Percentiles rank a stretch among this genome's conserved stretches.
phyloP scores from a whole-genome alignment of 1,284 basidiomycete species.

The Omphalotus olearius region DNA sequence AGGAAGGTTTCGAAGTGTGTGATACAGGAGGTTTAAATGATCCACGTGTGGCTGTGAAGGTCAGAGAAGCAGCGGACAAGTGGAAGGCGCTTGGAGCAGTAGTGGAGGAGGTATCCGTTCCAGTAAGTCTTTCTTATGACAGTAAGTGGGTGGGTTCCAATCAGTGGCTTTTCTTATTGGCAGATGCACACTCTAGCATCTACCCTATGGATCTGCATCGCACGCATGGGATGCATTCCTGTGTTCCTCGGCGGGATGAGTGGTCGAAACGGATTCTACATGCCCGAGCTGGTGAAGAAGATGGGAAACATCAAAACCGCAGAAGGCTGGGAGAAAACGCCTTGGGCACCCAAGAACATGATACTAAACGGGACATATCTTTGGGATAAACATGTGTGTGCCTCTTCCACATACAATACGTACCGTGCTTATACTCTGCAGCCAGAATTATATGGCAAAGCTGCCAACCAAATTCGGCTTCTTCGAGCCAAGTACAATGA shows the following conservation, averaged over 20 bases:
- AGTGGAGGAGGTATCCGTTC: constrained; percentile 9
- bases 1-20: constrained; percentile 11
- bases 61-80: constrained; percentile 6
- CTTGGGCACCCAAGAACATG: constrained; percentile 10
- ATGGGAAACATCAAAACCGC: constrained; percentile 7
- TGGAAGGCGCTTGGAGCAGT: constrained; percentile 6
- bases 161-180: not conserved
- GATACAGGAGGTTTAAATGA: constrained; percentile 3
- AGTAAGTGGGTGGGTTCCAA: no score
- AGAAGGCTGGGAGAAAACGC: constrained; percentile 12
- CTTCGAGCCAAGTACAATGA: constrained; percentile 10
- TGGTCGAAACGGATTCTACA: constrained; percentile 2
- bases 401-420: not conserved
- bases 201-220: constrained; percentile 7
- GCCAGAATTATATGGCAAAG: constrained; percentile 14
- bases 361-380: constrained; percentile 10
- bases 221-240: constrained; percentile 5
- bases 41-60: constrained; percentile 2
- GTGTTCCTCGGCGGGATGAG: constrained; percentile 1
- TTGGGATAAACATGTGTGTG: constrained; percentile 5
- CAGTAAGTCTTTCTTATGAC: constrained; percentile 1
- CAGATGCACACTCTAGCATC: constrained; percentile 8
- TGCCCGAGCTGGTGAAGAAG: constrained; percentile 6
- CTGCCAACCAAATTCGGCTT: constrained; percentile 8
- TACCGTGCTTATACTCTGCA: not conserved